phyloP scores from a whole-genome alignment of 2,329 filamentous ascomycete genomes.

The Reticulascus tulasneorum region DNA sequence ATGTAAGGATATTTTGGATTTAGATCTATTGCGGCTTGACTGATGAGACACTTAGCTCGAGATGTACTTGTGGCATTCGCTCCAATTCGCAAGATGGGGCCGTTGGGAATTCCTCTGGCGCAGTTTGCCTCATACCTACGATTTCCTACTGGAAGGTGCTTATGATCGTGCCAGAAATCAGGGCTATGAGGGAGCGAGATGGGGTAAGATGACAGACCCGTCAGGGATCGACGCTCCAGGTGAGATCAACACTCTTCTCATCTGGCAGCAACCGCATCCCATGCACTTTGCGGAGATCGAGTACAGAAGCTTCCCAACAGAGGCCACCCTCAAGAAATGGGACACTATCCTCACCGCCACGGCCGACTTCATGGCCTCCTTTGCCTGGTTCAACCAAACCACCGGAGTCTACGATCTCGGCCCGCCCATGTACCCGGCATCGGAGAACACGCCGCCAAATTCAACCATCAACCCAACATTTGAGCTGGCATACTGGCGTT shows the following conservation, averaged over 20 bases:
- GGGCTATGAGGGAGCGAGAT: conserved; percentile 39
- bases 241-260: conserved; percentile 56
- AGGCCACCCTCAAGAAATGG: conserved; percentile 46
- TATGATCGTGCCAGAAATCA: conserved; percentile 31
- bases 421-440: conserved; percentile 40
- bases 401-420: conserved; percentile 48
- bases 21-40: neutral
- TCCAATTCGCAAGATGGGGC: conserved; percentile 47
- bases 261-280: conserved; percentile 60
- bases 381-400: conserved; percentile 49
- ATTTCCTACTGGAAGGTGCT: conserved; percentile 38
- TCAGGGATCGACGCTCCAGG: conserved; percentile 52
- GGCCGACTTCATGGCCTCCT: conserved; percentile 58
- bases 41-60: conserved; percentile 33
- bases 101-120: conserved; percentile 41
- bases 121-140: conserved; percentile 41
- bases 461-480: conserved; percentile 55
- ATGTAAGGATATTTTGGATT: conserved; percentile 23
- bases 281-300: conserved; percentile 58
- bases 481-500: conserved; percentile 59
- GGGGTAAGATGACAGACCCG: conserved; percentile 39
- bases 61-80: conserved; percentile 50
- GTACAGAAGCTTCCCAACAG: conserved; percentile 40
- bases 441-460: conserved; percentile 57
- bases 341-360: conserved; percentile 44